phyloP scores from a whole-genome alignment of 2,329 filamentous ascomycete species.

The Cyanodermella asteris region DNA sequence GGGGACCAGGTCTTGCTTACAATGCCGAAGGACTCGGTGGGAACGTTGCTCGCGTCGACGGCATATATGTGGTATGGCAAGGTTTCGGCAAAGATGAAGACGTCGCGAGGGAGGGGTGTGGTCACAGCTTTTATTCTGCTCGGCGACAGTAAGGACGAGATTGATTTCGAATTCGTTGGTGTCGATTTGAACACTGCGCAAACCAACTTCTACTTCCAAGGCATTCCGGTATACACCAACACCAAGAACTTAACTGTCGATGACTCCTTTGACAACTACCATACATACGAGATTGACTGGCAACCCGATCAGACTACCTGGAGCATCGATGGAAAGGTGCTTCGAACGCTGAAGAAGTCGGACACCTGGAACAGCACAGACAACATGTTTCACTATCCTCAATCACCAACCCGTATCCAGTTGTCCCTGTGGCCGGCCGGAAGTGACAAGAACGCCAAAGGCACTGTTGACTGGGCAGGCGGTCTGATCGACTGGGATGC shows the following conservation, averaged over 20 bases:
- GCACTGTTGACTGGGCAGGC: conserved; percentile 81
- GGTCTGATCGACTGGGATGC: conserved; percentile 74
- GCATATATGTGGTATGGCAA: conserved; percentile 96
- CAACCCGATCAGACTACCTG: conserved; percentile 67
- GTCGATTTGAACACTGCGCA: conserved; percentile 55
- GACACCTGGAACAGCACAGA: conserved; percentile 72
- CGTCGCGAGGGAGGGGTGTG: conserved; percentile 64
- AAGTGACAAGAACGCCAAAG: conserved; percentile 51
- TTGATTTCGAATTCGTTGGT: conserved; percentile 90
- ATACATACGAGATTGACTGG: conserved; percentile 90
- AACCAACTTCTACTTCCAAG: conserved; percentile 95
- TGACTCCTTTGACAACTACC: conserved; percentile 56
- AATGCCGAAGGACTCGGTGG: conserved; percentile 50
- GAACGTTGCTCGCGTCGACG: conserved; percentile 67
- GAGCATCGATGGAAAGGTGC: conserved; percentile 60
- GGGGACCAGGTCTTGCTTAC: conserved; percentile 59
- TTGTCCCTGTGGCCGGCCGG: conserved; percentile 94
- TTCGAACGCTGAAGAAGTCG: conserved; percentile 50
- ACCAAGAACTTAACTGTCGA: conserved; percentile 43
- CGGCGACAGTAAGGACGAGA: conserved; percentile 91
- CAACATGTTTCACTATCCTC: conserved; percentile 69
- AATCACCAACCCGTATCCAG: conserved; percentile 77
- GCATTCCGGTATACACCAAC: conserved; percentile 70
- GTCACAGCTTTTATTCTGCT: conserved; percentile 95
- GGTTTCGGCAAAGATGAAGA: conserved; percentile 66